Base-by-base conservation (phyloP, 345 rosid species). In the Clausena lansium region DNA sequence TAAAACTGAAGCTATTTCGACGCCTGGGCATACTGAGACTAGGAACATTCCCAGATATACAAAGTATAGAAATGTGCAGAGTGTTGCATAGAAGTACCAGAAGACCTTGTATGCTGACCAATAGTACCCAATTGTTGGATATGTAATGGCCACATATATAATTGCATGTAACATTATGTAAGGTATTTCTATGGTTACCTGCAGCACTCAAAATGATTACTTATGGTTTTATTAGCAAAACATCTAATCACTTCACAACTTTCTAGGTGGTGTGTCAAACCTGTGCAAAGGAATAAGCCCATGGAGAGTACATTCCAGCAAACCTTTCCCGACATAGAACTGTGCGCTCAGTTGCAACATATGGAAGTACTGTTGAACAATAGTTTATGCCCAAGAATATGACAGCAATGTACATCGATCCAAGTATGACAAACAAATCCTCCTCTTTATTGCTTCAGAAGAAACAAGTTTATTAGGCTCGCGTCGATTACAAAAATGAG, bases 31-130 rank as follows among this genome's bases (percentile, higher is more conserved):
- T 10, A 84, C 9, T 13, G 84, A 68, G 28, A 81, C 67, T 1
- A 81, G 59, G 72, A 84, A 15, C 84, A 81, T 81, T 0, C 86
- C 86, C 2, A 78, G 62, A 71, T 75, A 84, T 8, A 52, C 75
- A 60, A 78, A 84, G 78, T 68, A 84, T 1, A 81, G 68, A 38
- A 81, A 71, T 2, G 82, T 58, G 25, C 80, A 72, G 63, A 84
- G 76, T 17, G 45, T 74, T 55, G 67, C 66, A 57, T 71, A 78
- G 70, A 76, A 73, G 66, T 55, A 81, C 82, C 84, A 81, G 7
- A 71, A 71, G 54, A 84, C 72, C 71, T 84, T 84, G 10, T 58
- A 60, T 7, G 69, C 69, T 2, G 78, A 45, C 80, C 76, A 81
- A 13, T 39, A 63, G 50, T 20, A 71, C 7, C 74, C 74, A 6